Evolutionary conservation across 75 land plant species (phyloP).

Genomic region (Pinus albicaulis): DNA sequence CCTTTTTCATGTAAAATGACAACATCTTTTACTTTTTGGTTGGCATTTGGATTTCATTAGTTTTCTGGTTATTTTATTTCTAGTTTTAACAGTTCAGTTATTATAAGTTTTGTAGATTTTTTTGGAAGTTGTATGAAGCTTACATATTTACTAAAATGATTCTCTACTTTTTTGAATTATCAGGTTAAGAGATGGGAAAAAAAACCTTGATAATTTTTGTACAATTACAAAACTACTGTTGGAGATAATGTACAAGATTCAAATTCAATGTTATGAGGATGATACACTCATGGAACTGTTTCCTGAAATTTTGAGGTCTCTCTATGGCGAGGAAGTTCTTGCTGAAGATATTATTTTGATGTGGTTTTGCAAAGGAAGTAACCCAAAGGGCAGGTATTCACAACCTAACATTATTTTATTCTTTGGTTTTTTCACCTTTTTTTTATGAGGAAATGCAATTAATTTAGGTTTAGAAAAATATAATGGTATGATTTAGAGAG

Average conservation of each 20-base stretch:
- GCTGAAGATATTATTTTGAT: slow-evolving; percentile 87
- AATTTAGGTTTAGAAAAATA: too few relatives aligned
- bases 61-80: too few relatives aligned
- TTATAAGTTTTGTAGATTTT: too few relatives aligned
- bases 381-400: slow-evolving; percentile 89
- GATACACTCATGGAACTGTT: slow-evolving; percentile 97
- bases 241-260: slow-evolving; percentile 93
- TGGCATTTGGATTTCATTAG: too few relatives aligned
- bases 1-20: too few relatives aligned
- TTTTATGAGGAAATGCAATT: too few relatives aligned
- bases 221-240: slow-evolving; percentile 76
- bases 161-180: background rate
- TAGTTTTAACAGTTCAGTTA: too few relatives aligned
- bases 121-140: too few relatives aligned
- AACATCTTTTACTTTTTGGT: too few relatives aligned
- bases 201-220: slow-evolving; percentile 73
- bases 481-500: too few relatives aligned
- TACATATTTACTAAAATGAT: background rate
- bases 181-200: slow-evolving; percentile 95
- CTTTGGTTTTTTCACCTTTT: background rate
- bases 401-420: background rate
- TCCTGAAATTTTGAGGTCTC: slow-evolving; percentile 88
- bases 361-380: slow-evolving; percentile 87
- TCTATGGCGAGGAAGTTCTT: slow-evolving; percentile 93
- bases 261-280: slow-evolving; percentile 96